These are phyloP conservation scores for Podospora pseudocomata DNA, from an alignment of 495 filamentous ascomycete species.

Conservation along the genomic window DNA sequence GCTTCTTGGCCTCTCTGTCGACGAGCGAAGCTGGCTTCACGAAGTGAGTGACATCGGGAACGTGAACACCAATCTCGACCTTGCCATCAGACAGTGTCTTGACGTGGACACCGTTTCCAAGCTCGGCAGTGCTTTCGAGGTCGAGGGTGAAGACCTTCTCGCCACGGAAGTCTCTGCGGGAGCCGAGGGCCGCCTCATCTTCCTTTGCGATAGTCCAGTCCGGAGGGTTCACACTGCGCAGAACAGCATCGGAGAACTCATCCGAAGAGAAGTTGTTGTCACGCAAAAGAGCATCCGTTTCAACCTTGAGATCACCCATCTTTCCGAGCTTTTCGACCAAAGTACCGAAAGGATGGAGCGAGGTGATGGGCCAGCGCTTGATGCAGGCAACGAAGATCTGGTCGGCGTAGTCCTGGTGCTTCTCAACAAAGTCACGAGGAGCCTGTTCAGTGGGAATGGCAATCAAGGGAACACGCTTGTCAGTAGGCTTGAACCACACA, in stretches of 20 bases:
- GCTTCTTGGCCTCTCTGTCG: slow-evolving; percentile 96
- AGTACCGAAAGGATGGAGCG: slow-evolving; percentile 95
- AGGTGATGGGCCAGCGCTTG: slow-evolving; percentile 99
- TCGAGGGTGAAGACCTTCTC: slow-evolving; percentile 92
- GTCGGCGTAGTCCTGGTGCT: slow-evolving; percentile 94
- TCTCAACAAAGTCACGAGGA: slow-evolving; percentile 95
- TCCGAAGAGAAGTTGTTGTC: slow-evolving; percentile 99
- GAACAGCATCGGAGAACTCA: slow-evolving; percentile 93
- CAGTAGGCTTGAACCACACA: slow-evolving; percentile 99
- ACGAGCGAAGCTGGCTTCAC: slow-evolving; percentile 94
- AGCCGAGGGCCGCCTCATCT: slow-evolving; percentile 66
- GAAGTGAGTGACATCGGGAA: slow-evolving; percentile 94
- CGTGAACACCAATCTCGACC: slow-evolving; percentile 93
- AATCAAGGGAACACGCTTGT: slow-evolving; percentile 96
- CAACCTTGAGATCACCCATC: slow-evolving; percentile 94
- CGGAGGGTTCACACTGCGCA: slow-evolving; percentile 86
- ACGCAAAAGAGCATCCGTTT: slow-evolving; percentile 92
- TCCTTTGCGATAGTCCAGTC: slow-evolving; percentile 86
- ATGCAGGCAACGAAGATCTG: slow-evolving; percentile 98
- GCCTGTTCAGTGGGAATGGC: slow-evolving; percentile 98
- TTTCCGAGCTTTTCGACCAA: slow-evolving; percentile 95
- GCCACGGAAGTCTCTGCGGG: slow-evolving; percentile 84
- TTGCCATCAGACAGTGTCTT: slow-evolving; percentile 75
- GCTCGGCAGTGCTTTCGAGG: slow-evolving; percentile 72
- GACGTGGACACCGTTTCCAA: slow-evolving; percentile 89